Conservation (phyloP, 129 eudicot species). For the Mikania micrantha region DNA sequence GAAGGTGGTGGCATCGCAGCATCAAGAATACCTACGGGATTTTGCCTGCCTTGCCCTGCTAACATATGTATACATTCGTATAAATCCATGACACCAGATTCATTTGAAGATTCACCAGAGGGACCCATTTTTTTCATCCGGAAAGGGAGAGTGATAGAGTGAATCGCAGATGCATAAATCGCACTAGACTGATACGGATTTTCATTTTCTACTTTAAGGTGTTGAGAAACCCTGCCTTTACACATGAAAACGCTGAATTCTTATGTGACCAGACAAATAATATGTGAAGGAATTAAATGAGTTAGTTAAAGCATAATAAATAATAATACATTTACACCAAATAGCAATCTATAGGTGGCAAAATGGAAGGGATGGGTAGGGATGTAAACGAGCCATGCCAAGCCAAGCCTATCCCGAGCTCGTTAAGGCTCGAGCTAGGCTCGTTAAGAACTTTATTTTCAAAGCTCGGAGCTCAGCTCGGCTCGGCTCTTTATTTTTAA, state of each 20-base stretch:
- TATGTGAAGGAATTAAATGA: neutral
- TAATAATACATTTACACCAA: neutral
- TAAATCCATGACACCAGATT: slow-evolving; percentile 50
- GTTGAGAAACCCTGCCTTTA: slow-evolving; percentile 55
- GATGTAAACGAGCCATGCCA: too few species aligned
- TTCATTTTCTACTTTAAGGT: slow-evolving; percentile 49
- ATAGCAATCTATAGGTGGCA: neutral
- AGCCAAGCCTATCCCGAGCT: too few species aligned
- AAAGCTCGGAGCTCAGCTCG: too few species aligned
- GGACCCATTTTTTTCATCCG: slow-evolving; percentile 72
- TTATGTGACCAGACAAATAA: neutral
- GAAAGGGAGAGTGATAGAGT: slow-evolving; percentile 75
- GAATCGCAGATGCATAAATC: slow-evolving; percentile 84
- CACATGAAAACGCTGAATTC: neutral
- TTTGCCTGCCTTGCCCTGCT: slow-evolving; percentile 77
- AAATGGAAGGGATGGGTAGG: neutral
- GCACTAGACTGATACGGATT: slow-evolving; percentile 83
- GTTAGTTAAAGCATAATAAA: neutral
- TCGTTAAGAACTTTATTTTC: too few species aligned
- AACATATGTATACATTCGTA: slow-evolving; percentile 61
- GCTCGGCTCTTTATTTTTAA: too few species aligned
- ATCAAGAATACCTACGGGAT: slow-evolving; percentile 57
- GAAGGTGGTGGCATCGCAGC: slow-evolving; percentile 82
- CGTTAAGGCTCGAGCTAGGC: too few species aligned
- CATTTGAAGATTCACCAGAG: slow-evolving; percentile 27